Evolutionary conservation across 192 early-diverging fungal genomes (phyloP), one percentile per base, ranked within the genome.

Genomic region (Coemansia sp.): DNA sequence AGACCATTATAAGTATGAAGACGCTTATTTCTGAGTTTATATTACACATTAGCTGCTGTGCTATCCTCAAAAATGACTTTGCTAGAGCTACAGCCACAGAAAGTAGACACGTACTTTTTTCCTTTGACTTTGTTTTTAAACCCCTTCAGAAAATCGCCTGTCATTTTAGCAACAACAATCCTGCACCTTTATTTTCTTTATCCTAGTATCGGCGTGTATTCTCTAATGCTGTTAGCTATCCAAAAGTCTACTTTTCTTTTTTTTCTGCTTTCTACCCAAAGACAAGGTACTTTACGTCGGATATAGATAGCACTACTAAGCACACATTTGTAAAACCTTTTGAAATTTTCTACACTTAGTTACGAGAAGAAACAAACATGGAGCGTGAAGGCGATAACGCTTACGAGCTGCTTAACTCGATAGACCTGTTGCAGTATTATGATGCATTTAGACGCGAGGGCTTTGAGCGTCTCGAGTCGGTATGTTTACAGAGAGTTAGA

Each of bases 381-480:
- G 77, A 80, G 21, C 61, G 51, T n/a, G 59, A 32, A 51, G 31
- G 46, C 54, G 63, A 67, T 33, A 68, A 80, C 59, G 51, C 74
- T 24, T 64, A 75, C 64, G 68, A 61, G 5, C 70, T 80, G 56
- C 57, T 80, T 9, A 51, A 59, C 17, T 29, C 36, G 36, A 55
- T 80, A 3, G 78, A 80, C 7, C 36, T 80, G 62, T 27, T 71
- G 42, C 64, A 80, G 24, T 80, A 80, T 59, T 67, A 74, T 21
- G 72, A 80, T 5, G 61, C 72, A 17, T 80, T 80, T 67, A 21
- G 68, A 11, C 78, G 72, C 58, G 78, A 80, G 22, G 78, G 78
- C 11, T 80, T 80, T 59, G 78, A 80, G 56, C 58, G 72, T 19
- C 42, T 80, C 2, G 72, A 80, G 32, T 70, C 78, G 68, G 78